Base-by-base conservation (phyloP, 208 protist species). In the Wallacemonas sp. region DNA sequence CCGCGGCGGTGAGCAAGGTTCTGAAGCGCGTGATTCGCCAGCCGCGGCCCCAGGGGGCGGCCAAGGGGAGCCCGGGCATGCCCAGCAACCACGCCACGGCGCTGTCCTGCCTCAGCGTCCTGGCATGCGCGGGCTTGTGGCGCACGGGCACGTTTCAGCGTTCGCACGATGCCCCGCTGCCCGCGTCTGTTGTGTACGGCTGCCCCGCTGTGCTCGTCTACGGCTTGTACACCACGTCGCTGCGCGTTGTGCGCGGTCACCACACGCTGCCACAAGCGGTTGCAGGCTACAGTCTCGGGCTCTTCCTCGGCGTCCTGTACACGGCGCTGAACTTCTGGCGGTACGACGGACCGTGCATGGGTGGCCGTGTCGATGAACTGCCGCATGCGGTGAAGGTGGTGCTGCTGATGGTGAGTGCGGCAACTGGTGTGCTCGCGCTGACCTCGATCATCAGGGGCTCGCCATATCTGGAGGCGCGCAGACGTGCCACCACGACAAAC, bases 71-170 rank as follows among this genome's bases (percentile, higher is more conserved):
- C 36, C 79, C 83, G 0, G 83, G 83, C 29, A 88, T 88, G 83
- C 83, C 83, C 30, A 88, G 83, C 79, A 88, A 85, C 61, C 83
- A 88, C 52, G 83, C 83, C 30, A 85, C 79, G 0, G 61, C 61
- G 23, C 71, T 88, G 12, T 68, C 79, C 17, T 88, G 83, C 30
- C 58, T 88, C 16, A 60, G 55, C 14, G 41, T 84, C 8, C 58
- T 47, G 24, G 68, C 70, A 1, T 68, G 70, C 5, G 57, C 63
- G 12, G 78, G 63, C 6, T 26, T 88, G 49, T 66, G 61, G 61
- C 61, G 61, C 24, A 11, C 21, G 4, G 26, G 16, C 9, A 63
- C 39, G 26, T 52, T 46, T 1, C 17, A 14, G 9, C 38, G 6
- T 5, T 19, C 57, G 6, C 12, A 8, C 4, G 36, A 2, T 16